Base-by-base conservation (phyloP, 169 alveolate species). In the Fabrea salina region DNA sequence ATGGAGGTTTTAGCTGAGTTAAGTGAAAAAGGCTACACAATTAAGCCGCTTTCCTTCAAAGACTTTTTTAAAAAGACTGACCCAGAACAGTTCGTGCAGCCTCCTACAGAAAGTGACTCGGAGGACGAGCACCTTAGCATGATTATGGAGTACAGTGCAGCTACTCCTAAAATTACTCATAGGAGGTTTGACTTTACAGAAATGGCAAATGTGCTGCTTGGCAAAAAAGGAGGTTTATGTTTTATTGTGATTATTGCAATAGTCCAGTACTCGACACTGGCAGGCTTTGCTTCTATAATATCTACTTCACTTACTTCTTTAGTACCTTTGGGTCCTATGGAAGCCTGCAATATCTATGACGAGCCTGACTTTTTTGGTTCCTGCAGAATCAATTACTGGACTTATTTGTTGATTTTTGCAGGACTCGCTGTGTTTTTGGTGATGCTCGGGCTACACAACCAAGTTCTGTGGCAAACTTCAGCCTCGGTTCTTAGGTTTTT, bases 341-440 rank as follows among this genome's bases (percentile, higher is more conserved):
- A 30, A 7, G 41, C 54, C 30, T 64, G 75, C 57, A 33, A 64
- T 33, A 64, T 64, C 2, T 64, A 64, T 33, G 54, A 40, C n/a
- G 35, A 64, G 16, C 56, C 33, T 19, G 27, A 37, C 41, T 64
- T 37, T 40, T 33, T 5, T 13, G 54, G n/a, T 5, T 19, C 50
- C 7, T 64, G 75, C 11, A 32, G 50, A 7, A 3, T 64, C 19
- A 64, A 40, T 16, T 64, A 64, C 51, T 64, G 75, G 75, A 30
- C 37, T 13, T 64, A 39, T 64, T 39, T 64, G 19, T 19, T 16
- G 16, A 40, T 64, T 40, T 64, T 22, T 11, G 75, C 47, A n/a
- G n/a, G n/a, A n/a, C n/a, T n/a, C n/a, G n/a, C n/a, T n/a, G n/a
- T n/a, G n/a, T n/a, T n/a, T n/a, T n/a, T n/a, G n/a, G n/a, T n/a